Evolutionary conservation across 2,329 filamentous ascomycete genomes (phyloP), one percentile per base, ranked within the genome.

Genomic region (Aspergillus melleus): DNA sequence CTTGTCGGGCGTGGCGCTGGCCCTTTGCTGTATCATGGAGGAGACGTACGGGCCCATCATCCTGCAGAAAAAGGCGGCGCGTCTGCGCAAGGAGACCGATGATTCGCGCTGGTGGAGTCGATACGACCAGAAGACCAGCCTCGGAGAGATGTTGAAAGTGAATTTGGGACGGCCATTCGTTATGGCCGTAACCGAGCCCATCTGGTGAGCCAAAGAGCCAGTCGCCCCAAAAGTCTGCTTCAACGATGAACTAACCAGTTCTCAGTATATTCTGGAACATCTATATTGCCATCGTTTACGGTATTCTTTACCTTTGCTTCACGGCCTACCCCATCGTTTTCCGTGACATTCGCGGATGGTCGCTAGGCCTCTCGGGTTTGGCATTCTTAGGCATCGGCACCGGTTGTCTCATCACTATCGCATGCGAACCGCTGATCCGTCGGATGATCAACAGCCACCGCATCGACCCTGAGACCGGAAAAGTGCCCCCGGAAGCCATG

Each of bases 261-360:
- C 12, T 9, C 58, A 89, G 88, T 79, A 90, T 93, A 30, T 88
- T 87, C 72, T 94, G 87, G 87, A 85, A 89, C 68, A 73, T 87
- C 36, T 90, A 89, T 66, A 85, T 90, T 63, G 85, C 90, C 0
- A 79, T 96, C 44, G 86, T 96, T 39, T 96, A 96, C 73, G 90
- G 88, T 19, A 92, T 96, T 46, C 81, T 97, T 1, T 95, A 95
- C 70, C 86, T 96, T 32, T 96, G 91, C 76, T 96, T 96, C 78
- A 89, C 96, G 16, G 91, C 91, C 12, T 96, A 96, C 73, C 92
- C 92, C 0, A 89, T 96, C 60, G 89, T 96, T 59, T 96, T 95
- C 76, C 81, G 83, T 11, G 80, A 89, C 46, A 77, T 86, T 59
- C 89, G 93, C 19, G 91, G 91, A 61, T 97, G 92, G 93, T 82